Percentiles rank a stretch among this genome's conserved stretches.
Conservation (phyloP, 2,329 filamentous ascomycete species). For the Aphanoascus verrucosus region DNA sequence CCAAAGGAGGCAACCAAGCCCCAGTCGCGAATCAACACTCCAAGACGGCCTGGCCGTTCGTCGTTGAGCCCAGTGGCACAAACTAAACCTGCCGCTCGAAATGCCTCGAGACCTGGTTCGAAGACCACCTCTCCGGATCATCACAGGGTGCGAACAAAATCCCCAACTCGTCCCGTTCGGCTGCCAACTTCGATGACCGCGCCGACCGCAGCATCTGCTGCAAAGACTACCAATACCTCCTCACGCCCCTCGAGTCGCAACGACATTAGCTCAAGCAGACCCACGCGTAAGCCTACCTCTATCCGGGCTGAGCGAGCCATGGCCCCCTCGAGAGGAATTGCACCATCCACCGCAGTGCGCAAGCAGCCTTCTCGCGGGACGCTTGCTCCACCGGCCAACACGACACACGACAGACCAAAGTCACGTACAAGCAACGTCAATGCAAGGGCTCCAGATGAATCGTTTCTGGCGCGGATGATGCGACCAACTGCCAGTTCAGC, state of each 20-base stretch:
- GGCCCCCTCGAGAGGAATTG: constrained; percentile 14
- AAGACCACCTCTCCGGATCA: constrained; percentile 19
- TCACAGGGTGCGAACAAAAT: constrained; percentile 28
- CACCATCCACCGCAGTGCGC: constrained; percentile 17
- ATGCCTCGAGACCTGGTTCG: constrained; percentile 20
- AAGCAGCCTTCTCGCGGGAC: constrained; percentile 23
- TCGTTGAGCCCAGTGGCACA: constrained; percentile 20
- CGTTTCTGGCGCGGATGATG: constrained; percentile 43
- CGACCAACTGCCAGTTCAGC: constrained; percentile 42
- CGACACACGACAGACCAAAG: constrained; percentile 26
- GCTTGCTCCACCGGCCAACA: constrained; percentile 15
- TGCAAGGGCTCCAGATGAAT: constrained; percentile 34
- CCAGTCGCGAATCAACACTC: constrained; percentile 12
- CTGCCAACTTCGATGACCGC: constrained; percentile 33
- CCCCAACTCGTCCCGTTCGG: constrained; percentile 33
- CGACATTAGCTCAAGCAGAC: constrained; percentile 17
- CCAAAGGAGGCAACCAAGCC: constrained; percentile 25
- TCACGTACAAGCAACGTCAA: constrained; percentile 31
- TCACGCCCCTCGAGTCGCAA: constrained; percentile 23
- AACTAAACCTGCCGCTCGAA: constrained; percentile 6
- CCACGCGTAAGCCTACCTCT: constrained; percentile 23
- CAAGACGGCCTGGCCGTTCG: constrained; percentile 20
- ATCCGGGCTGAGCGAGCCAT: constrained; percentile 18
- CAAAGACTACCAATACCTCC: constrained; percentile 21
- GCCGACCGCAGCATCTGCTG: constrained; percentile 32